phyloP scores from a whole-genome alignment of 805 yeast genomes.

The Cyberlindnera bimundalis region DNA sequence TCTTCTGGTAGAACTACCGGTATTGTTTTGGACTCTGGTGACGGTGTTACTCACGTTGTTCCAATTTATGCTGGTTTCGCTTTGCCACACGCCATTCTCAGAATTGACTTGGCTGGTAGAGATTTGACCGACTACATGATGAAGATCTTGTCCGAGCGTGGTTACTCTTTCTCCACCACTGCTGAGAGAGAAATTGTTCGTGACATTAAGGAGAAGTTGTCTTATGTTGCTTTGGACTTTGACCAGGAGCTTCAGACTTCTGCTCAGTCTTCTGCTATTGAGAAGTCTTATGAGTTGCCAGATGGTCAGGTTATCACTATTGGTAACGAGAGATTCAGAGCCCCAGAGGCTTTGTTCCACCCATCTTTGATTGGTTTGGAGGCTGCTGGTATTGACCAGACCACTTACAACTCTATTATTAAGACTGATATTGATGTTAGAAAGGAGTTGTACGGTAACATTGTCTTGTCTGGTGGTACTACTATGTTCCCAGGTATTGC shows the following conservation, averaged over 20 bases:
- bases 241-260: slow-evolving; percentile 99
- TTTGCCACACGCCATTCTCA: slow-evolving; percentile 96
- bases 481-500: slow-evolving; percentile 99
- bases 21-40: slow-evolving; percentile 99
- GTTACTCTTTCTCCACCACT: slow-evolving; percentile 97
- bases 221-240: slow-evolving; percentile 98
- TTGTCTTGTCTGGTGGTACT: slow-evolving; percentile 99
- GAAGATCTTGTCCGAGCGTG: slow-evolving; percentile 98
- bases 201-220: slow-evolving; percentile 92
- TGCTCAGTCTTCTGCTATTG: slow-evolving; percentile 95
- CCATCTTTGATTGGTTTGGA: slow-evolving; percentile 89
- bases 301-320: slow-evolving; percentile 99
- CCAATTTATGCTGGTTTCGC: slow-evolving; percentile 99
- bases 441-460: slow-evolving; percentile 98
- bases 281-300: slow-evolving; percentile 98
- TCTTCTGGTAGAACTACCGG: slow-evolving; percentile 99
- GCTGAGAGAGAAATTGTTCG: slow-evolving; percentile 97
- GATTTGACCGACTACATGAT: slow-evolving; percentile 98
- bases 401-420: slow-evolving; percentile 70
- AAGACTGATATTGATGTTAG: slow-evolving; percentile 99
- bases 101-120: slow-evolving; percentile 99
- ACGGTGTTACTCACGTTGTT: slow-evolving; percentile 99
- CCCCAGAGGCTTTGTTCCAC: slow-evolving; percentile 99
- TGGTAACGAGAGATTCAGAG: slow-evolving; percentile 99
- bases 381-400: slow-evolving; percentile 99